Evolutionary conservation across 495 filamentous ascomycete species (phyloP).

Genomic region (Podospora appendiculata): DNA sequence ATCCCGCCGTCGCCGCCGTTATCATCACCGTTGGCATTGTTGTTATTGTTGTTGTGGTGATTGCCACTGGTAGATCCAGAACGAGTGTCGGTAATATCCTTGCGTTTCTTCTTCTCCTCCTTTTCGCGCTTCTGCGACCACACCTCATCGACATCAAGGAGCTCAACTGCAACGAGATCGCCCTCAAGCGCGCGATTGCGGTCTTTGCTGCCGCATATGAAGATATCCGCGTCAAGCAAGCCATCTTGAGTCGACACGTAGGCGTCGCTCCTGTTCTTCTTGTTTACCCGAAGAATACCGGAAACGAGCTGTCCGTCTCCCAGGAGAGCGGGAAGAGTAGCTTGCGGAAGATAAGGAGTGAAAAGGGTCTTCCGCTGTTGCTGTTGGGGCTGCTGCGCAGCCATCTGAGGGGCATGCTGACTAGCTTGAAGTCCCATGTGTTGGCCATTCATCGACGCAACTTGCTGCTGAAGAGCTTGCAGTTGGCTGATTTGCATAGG

Average conservation of each 20-base stretch:
- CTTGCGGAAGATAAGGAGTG: constrained; percentile 95
- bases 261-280: constrained; percentile 97
- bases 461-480: constrained; percentile 67
- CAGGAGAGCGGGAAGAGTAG: constrained; percentile 83
- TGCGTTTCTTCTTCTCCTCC: constrained; percentile 99
- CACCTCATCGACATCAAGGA: constrained; percentile 96
- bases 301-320: constrained; percentile 90
- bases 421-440: constrained; percentile 62
- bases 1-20: constrained; percentile 74
- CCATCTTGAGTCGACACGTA: constrained; percentile 90
- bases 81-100: constrained; percentile 91
- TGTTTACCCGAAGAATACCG: constrained; percentile 95
- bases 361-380: constrained; percentile 98
- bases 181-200: constrained; percentile 93
- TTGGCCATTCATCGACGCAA: constrained; percentile 75
- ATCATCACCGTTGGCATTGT: constrained; percentile 57
- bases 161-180: constrained; percentile 89
- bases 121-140: constrained; percentile 98
- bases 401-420: constrained; percentile 67
- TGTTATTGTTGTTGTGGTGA: constrained; percentile 58
- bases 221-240: constrained; percentile 90
- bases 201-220: constrained; percentile 98
- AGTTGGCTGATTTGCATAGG: constrained; percentile 84
- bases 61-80: constrained; percentile 64
- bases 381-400: constrained; percentile 69